Evolutionary conservation across 2,329 filamentous ascomycete genomes (phyloP).

Genomic region (Fusarium torreyae): DNA sequence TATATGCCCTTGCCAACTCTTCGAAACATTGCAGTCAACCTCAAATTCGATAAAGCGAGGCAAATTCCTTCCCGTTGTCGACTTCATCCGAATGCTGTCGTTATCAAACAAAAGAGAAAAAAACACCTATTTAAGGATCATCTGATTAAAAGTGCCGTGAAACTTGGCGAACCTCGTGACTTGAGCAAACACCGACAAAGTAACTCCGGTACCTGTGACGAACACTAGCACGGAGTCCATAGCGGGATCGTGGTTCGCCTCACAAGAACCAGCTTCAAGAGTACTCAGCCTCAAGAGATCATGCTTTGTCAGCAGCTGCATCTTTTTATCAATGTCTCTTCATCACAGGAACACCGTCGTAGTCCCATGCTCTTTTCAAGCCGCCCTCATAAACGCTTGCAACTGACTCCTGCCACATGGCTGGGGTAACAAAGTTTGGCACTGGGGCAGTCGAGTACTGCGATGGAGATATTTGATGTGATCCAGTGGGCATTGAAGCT

Average conservation of each 20-base stretch:
- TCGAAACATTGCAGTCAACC: constrained; percentile 21
- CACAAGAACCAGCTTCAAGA: constrained; percentile 30
- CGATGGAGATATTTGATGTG: constrained; percentile 65
- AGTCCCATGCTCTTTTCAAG: constrained; percentile 74
- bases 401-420: constrained; percentile 82
- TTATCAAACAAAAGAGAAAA: constrained; percentile 7
- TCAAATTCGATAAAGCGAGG: constrained; percentile 14
- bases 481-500: constrained; percentile 60
- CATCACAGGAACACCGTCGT: constrained; percentile 58
- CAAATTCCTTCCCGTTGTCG: constrained; percentile 19
- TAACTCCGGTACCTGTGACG: neutral
- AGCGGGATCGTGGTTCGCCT: constrained; percentile 6
- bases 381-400: constrained; percentile 78
- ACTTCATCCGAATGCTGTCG: constrained; percentile 8
- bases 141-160: constrained; percentile 11
- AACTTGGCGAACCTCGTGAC: constrained; percentile 9
- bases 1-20: constrained; percentile 28
- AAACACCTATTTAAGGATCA: constrained; percentile 2
- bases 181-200: constrained; percentile 7
- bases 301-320: constrained; percentile 14
- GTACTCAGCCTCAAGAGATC: constrained; percentile 17
- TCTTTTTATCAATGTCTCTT: constrained; percentile 48
- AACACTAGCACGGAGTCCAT: constrained; percentile 1
- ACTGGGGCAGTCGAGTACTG: constrained; percentile 69
- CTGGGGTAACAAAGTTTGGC: constrained; percentile 75